Conservation (phyloP, 768 basidiomycete species). For the Suillus clintonianus region DNA sequence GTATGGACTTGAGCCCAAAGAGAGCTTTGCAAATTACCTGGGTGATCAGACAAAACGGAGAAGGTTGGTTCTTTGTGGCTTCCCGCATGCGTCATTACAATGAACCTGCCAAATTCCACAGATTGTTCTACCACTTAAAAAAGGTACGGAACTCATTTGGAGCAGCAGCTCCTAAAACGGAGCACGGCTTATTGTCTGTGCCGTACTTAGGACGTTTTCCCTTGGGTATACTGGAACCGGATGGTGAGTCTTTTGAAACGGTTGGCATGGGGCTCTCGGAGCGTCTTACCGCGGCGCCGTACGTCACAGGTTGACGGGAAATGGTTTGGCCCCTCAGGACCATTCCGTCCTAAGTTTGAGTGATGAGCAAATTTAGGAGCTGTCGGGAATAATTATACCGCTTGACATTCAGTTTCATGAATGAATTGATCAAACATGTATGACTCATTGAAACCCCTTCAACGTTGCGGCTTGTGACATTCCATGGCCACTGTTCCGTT, state of each 20-base stretch:
- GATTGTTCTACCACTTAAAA: slow-evolving; percentile 86
- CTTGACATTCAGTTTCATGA: neutral
- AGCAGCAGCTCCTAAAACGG: neutral
- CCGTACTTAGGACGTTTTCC: slow-evolving; percentile 29
- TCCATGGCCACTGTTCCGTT: neutral
- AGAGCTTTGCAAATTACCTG: slow-evolving; percentile 71
- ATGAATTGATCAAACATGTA: neutral
- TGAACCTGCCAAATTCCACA: slow-evolving; percentile 26
- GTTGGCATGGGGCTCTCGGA: slow-evolving; percentile 63
- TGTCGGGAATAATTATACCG: neutral
- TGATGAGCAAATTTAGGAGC: slow-evolving; percentile 10
- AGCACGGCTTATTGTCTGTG: neutral
- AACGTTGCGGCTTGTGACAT: neutral
- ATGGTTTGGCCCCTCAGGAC: slow-evolving; percentile 51
- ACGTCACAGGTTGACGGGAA: slow-evolving; percentile 36
- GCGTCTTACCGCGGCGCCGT: slow-evolving; percentile 54
- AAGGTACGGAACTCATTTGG: slow-evolving; percentile 46
- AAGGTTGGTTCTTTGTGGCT: slow-evolving; percentile 46
- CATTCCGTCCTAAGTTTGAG: slow-evolving; percentile 40
- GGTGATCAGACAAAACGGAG: slow-evolving; percentile 78
- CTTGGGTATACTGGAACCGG: slow-evolving; percentile 71
- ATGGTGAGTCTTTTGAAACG: slow-evolving; percentile 51
- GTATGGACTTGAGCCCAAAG: slow-evolving; percentile 86
- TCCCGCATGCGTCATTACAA: neutral
- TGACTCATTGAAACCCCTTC: neutral